Evolutionary conservation across 768 basidiomycete genomes (phyloP).

Genomic region (Lanmaoa pseudosensibilis): DNA sequence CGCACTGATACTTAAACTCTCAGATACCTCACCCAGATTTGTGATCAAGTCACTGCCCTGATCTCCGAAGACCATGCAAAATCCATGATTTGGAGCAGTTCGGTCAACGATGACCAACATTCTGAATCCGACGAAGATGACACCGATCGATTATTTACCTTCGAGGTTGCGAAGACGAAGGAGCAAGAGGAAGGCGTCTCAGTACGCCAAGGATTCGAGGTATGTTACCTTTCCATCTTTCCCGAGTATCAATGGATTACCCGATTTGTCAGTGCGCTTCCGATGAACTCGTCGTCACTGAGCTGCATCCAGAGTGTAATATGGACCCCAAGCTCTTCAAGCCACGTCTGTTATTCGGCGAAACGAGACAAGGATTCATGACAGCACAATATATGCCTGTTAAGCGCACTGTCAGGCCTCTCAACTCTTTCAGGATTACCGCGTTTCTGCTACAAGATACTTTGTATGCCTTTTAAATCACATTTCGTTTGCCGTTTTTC

Average conservation of each 20-base stretch:
- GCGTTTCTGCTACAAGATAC: slow-evolving; percentile 23
- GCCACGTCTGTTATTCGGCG: slow-evolving; percentile 40
- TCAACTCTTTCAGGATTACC: slow-evolving; percentile 4
- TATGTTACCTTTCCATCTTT: slow-evolving; percentile 14
- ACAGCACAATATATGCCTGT: slow-evolving; percentile 29
- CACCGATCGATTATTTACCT: slow-evolving; percentile 53
- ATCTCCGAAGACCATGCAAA: slow-evolving; percentile 48
- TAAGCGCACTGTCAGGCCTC: slow-evolving; percentile 9
- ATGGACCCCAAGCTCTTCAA: slow-evolving; percentile 24
- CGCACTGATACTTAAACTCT: background rate
- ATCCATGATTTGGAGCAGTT: slow-evolving; percentile 45
- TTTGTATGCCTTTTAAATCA: slow-evolving; percentile 17
- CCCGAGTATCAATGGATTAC: background rate
- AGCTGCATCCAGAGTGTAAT: slow-evolving; percentile 22
- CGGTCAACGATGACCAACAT: slow-evolving; percentile 26
- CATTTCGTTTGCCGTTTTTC: background rate
- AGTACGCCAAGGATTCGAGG: slow-evolving; percentile 46
- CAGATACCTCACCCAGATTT: slow-evolving; percentile 60
- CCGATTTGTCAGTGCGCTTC: slow-evolving; percentile 10
- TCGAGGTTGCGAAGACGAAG: slow-evolving; percentile 54
- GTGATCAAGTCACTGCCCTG: slow-evolving; percentile 52
- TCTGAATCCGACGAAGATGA: slow-evolving; percentile 37
- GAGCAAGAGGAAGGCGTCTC: slow-evolving; percentile 56
- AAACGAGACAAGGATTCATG: slow-evolving; percentile 43
- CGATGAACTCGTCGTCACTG: slow-evolving; percentile 17